Evolutionary conservation across 2,329 filamentous ascomycete species (phyloP).

Genomic region (Thielaviopsis euricoi): DNA sequence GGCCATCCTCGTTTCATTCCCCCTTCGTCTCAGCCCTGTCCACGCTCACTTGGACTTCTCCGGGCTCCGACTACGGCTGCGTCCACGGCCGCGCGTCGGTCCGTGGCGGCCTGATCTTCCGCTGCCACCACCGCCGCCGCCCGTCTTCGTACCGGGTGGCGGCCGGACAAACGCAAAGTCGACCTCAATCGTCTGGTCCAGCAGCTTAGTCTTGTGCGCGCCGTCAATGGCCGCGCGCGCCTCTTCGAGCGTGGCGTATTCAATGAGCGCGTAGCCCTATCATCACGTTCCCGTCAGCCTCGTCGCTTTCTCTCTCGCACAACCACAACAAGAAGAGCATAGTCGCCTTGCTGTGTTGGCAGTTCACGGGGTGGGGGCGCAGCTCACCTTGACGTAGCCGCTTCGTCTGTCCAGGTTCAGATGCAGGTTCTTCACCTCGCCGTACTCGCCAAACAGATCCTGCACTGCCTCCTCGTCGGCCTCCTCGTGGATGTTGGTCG

Average conservation of each 20-base stretch:
- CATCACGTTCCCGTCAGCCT: background rate
- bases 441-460: constrained; percentile 69
- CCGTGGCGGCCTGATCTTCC: constrained; percentile 18
- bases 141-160: constrained; percentile 40
- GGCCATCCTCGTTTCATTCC: background rate
- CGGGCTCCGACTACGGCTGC: constrained; percentile 32
- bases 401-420: constrained; percentile 68
- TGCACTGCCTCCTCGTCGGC: constrained; percentile 69
- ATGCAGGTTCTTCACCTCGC: constrained; percentile 76
- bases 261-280: constrained; percentile 71
- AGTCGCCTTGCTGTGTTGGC: no score
- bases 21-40: background rate
- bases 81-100: constrained; percentile 18
- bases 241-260: constrained; percentile 65
- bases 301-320: background rate
- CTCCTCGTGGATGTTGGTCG: constrained; percentile 78
- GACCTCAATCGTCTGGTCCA: constrained; percentile 66
- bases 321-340: background rate
- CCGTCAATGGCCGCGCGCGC: constrained; percentile 69
- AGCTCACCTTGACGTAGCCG: constrained; percentile 64
- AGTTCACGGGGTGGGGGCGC: no score
- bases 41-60: background rate
- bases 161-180: constrained; percentile 78
- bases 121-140: constrained; percentile 23
- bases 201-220: constrained; percentile 58